Evolutionary conservation across 257 asterid genomes (phyloP).

Genomic region (Pogostemon cablin): DNA sequence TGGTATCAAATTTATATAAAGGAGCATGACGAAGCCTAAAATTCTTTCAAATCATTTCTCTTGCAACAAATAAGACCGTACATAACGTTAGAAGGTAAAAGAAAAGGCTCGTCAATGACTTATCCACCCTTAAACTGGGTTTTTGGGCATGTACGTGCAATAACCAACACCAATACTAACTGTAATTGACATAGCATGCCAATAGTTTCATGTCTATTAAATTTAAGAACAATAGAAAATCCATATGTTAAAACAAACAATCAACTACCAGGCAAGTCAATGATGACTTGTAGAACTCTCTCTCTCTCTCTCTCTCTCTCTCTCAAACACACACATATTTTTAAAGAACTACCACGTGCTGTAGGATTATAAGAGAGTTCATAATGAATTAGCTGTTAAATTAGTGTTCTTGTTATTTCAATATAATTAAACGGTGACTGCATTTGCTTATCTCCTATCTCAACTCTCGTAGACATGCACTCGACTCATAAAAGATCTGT

Average conservation of each 20-base stretch:
- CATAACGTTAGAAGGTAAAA: neutral
- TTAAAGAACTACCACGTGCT: neutral
- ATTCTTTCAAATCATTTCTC: slow-evolving; percentile 6
- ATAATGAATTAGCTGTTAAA: slow-evolving; percentile 1
- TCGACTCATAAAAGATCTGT: slow-evolving; percentile 7
- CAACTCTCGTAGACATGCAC: neutral
- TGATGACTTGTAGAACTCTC: neutral
- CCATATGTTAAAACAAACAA: neutral
- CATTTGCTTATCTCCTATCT: slow-evolving; percentile 3
- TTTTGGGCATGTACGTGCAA: neutral
- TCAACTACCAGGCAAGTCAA: slow-evolving; percentile 2
- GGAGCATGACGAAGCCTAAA: neutral
- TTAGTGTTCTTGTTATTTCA: neutral
- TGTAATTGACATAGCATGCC: slow-evolving; percentile 2
- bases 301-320: slow-evolving; percentile 7
- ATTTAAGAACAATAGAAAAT: slow-evolving; percentile 6
- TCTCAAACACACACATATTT: neutral
- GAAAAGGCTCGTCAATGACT: neutral
- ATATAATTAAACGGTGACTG: neutral
- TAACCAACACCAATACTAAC: slow-evolving; percentile 1
- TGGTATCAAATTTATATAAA: slow-evolving; percentile 6
- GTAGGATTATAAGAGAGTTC: neutral
- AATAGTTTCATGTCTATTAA: neutral
- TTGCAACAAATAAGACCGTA: neutral
- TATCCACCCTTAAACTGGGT: slow-evolving; percentile 11